A percentile compares a stretch with the other conserved stretches of the same genome.
Conservation (phyloP, 345 rosid genomes). For the Mallotus nudiflorus region DNA sequence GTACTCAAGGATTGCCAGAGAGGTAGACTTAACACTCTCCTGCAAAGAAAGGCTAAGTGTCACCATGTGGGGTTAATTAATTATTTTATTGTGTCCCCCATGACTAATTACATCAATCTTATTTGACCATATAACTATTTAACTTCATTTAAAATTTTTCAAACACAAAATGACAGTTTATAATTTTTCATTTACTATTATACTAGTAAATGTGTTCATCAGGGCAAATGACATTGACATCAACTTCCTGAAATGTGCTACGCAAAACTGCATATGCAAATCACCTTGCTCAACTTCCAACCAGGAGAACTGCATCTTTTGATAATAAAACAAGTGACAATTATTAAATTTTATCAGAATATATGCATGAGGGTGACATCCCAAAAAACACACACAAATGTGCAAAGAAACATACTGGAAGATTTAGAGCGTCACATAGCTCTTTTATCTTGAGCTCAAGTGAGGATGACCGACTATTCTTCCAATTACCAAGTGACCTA, state of each 20-base stretch:
- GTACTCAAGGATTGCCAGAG: constrained; percentile 16
- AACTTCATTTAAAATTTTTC: neutral
- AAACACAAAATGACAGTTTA: neutral
- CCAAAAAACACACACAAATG: neutral
- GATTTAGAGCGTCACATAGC: constrained; percentile 1
- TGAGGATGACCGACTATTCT: neutral
- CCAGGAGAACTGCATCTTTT: neutral
- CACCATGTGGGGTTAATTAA: neutral
- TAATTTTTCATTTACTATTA: neutral
- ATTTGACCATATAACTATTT: neutral
- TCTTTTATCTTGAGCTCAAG: neutral
- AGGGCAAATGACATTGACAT: neutral
- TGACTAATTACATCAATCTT: neutral
- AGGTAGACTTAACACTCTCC: constrained; percentile 21
- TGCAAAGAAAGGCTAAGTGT: constrained; percentile 13
- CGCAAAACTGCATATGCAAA: neutral
- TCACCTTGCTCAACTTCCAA: neutral
- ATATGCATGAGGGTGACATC: neutral
- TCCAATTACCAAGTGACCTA: neutral
- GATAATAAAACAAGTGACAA: too few species aligned
- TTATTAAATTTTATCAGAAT: neutral
- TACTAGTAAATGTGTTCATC: neutral
- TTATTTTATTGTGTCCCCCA: neutral
- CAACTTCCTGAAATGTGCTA: neutral
- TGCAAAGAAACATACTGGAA: constrained; percentile 4